Base-by-base conservation (phyloP, 345 rosid genomes). In the Combretum micranthum region DNA sequence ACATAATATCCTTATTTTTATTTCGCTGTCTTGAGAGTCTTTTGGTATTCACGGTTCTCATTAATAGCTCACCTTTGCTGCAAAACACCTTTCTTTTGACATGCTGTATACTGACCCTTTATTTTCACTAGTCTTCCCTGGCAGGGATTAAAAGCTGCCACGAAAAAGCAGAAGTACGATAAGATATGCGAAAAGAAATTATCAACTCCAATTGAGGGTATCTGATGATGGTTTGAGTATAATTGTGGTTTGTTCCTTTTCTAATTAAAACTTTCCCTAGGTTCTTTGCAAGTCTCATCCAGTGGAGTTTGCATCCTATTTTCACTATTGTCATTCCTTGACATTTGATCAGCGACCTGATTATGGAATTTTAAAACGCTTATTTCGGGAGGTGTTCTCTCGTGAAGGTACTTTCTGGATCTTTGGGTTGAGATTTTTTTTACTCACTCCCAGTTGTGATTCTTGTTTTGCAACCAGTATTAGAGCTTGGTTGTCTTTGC, bases 121-220 rank as follows among this genome's bases (percentile, higher is more conserved):
- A 37, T 44, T 12, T 56, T 53, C n/a, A 16, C 13, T 50, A 90
- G 93, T 77, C 93, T 90, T 62, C 97, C 97, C 8, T 90, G 95
- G 97, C 97, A 84, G 78, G 97, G 97, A 48, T 74, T 90, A 61
- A 87, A 81, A 79, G 95, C 90, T 46, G 90, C 86, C 42, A 87
- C 90, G 48, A 90, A 90, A 70, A 90, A 87, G 75, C 96, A 87
- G 57, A 87, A 90, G 64, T 87, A 90, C 58, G 93, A 90, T 67
- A 78, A 84, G 76, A 87, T 90, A 65, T 81, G 96, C 21, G 90
- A 87, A 79, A 90, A 85, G 84, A 90, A 90, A 74, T 69, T 87
- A 42, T 78, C 96, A 58, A 90, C 97, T 64, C 96, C 94, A 47
- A 90, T 90, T 62, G 97, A 87, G 97, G 96, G 60, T 47, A 25